phyloP scores from a whole-genome alignment of 148 eudicot genomes.

The Euryodendron excelsum region DNA sequence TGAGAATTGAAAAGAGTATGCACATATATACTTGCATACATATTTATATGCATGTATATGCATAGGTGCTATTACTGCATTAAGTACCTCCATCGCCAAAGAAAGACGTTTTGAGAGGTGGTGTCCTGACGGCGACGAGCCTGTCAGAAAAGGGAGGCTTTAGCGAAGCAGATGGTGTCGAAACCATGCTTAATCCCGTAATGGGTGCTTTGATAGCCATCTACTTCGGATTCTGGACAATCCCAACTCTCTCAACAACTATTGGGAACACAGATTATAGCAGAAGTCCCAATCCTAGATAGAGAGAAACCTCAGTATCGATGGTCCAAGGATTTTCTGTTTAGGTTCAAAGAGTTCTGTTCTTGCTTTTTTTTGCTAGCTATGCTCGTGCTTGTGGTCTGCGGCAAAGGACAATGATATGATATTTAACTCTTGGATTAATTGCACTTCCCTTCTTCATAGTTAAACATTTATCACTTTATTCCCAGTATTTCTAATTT shows the following conservation, averaged over 20 bases:
- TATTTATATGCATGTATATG: not conserved
- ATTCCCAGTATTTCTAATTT: no score
- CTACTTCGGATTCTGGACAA: constrained; percentile 4
- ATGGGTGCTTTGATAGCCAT: constrained; percentile 54
- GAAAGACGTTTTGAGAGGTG: constrained; percentile 41
- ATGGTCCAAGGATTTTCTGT: no score
- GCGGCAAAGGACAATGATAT: no score
- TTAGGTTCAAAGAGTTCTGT: no score
- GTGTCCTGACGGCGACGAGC: constrained; percentile 37
- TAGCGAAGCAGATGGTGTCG: constrained; percentile 29
- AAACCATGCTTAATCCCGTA: constrained; percentile 48
- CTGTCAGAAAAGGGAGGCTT: constrained; percentile 36
- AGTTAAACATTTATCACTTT: no score
- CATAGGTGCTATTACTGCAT: not conserved
- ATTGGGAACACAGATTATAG: not conserved
- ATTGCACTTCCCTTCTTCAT: no score
- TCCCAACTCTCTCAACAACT: not conserved
- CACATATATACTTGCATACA: not conserved
- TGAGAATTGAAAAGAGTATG: not conserved
- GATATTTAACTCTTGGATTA: no score
- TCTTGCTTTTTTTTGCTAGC: no score
- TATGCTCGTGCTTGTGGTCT: no score
- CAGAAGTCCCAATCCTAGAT: not conserved
- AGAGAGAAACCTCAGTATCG: no score
- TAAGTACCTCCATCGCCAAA: constrained; percentile 43